These are phyloP conservation scores for Hypoxylon sp. DNA, from an alignment of 2,329 filamentous ascomycete species.

Conservation along the genomic window DNA sequence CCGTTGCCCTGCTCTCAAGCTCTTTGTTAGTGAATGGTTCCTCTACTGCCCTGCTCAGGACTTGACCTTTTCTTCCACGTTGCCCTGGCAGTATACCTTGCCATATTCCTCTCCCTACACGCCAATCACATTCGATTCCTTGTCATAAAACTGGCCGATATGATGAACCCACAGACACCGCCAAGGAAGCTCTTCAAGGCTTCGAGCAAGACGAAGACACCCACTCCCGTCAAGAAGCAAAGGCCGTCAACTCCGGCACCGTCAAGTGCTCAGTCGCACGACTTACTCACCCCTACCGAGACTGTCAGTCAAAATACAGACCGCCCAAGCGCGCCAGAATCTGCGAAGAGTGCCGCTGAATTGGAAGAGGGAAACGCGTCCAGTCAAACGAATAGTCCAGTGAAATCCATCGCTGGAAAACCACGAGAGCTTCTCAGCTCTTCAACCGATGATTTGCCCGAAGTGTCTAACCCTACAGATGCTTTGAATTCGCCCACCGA, in stretches of 20 bases:
- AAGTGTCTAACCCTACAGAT: slow-evolving; percentile 30
- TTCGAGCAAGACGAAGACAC: slow-evolving; percentile 50
- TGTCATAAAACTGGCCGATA: slow-evolving; percentile 47
- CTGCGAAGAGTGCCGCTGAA: slow-evolving; percentile 11
- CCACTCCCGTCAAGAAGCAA: slow-evolving; percentile 45
- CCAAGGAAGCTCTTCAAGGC: slow-evolving; percentile 52
- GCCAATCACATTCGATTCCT: slow-evolving; percentile 41
- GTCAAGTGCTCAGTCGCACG: slow-evolving; percentile 30
- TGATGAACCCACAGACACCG: slow-evolving; percentile 48
- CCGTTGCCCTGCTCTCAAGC: slow-evolving; percentile 6
- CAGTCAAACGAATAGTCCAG: slow-evolving; percentile 1
- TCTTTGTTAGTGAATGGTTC: slow-evolving; percentile 37
- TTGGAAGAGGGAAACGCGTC: slow-evolving; percentile 26
- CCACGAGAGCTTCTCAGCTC: slow-evolving; percentile 18
- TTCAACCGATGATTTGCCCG: slow-evolving; percentile 15
- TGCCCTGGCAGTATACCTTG: slow-evolving; percentile 45
- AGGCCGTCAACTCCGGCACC: slow-evolving; percentile 34
- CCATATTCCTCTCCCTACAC: slow-evolving; percentile 44
- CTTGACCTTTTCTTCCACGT: slow-evolving; percentile 44
- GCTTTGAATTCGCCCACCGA: slow-evolving; percentile 42
- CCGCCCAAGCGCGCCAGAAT: slow-evolving; percentile 26
- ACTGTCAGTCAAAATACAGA: slow-evolving; percentile 45
- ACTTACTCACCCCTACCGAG: slow-evolving; percentile 46
- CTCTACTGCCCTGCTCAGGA: slow-evolving; percentile 18
- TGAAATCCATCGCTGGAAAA: slow-evolving; percentile 28